Percentiles rank a stretch among this genome's conserved stretches.
phyloP scores from a whole-genome alignment of 1,284 basidiomycete species.

The Polyporus tsugae region DNA sequence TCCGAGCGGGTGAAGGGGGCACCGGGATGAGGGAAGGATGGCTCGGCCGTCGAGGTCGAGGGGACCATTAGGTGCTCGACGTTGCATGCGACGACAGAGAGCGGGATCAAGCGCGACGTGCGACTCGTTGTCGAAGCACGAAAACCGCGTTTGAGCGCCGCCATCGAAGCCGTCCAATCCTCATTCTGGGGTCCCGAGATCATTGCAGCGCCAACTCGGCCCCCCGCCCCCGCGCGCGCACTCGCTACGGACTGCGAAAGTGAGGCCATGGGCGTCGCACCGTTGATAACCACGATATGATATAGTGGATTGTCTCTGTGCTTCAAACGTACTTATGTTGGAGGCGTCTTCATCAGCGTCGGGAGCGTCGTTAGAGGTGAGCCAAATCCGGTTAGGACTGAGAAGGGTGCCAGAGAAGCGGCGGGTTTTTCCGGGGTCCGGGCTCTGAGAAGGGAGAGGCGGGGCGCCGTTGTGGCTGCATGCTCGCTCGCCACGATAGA shows the following conservation, averaged over 20 bases:
- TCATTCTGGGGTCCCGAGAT: background rate
- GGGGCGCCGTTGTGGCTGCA: background rate
- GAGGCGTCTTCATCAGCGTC: background rate
- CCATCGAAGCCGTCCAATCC: constrained; percentile 1
- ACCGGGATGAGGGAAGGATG: constrained; percentile 27
- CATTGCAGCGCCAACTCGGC: background rate
- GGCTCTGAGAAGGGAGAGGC: background rate
- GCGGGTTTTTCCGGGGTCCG: constrained; percentile 1
- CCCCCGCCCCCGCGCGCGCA: background rate
- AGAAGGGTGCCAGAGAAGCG: constrained; percentile 4
- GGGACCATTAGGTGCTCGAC: constrained; percentile 40
- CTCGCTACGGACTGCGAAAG: background rate
- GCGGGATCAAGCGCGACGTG: constrained; percentile 5
- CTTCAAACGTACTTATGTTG: background rate
- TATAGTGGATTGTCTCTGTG: background rate
- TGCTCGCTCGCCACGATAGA: background rate
- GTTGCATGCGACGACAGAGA: constrained; percentile 37
- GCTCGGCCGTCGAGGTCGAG: constrained; percentile 29
- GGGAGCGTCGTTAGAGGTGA: background rate
- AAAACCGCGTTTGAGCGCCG: constrained; percentile 10
- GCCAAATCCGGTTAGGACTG: background rate
- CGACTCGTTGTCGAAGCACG: constrained; percentile 29
- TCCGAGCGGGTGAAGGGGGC: constrained; percentile 47
- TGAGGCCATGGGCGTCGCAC: background rate
- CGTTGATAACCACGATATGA: background rate